Conservation (phyloP, 345 rosid species). For the Limnanthes douglasii region DNA sequence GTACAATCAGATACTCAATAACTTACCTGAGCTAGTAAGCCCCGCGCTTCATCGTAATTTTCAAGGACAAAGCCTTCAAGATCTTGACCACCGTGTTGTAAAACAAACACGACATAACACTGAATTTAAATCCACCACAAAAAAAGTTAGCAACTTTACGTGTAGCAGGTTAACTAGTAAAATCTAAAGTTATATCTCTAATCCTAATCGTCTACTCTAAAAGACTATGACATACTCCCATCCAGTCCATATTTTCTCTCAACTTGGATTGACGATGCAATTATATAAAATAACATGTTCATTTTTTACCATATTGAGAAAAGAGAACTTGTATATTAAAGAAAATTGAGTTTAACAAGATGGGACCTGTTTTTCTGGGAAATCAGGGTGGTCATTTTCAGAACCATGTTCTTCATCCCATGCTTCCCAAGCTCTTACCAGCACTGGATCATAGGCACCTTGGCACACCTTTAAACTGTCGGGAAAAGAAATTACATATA, state of each 20-base stretch:
- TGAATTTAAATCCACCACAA: conserved; percentile 19
- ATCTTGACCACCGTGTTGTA: conserved; percentile 95
- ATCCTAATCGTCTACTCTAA: too few species aligned
- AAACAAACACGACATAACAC: conserved; percentile 76
- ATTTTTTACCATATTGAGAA: conserved; percentile 1
- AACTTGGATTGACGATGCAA: too few species aligned
- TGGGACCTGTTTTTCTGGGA: conserved; percentile 65
- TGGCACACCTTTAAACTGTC: conserved; percentile 71
- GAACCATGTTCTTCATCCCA: conserved; percentile 80
- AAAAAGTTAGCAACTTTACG: conserved; percentile 5
- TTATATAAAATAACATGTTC: too few species aligned
- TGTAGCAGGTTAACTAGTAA: too few species aligned
- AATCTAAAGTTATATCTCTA: too few species aligned
- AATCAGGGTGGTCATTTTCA: conserved; percentile 88
- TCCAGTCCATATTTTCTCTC: too few species aligned
- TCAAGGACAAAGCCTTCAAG: conserved; percentile 80
- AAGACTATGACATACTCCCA: too few species aligned
- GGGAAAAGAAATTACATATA: conserved; percentile 6
- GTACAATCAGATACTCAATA: too few species aligned
- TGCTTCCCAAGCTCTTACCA: conserved; percentile 81
- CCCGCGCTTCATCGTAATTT: conserved; percentile 69
- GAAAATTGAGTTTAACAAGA: conserved; percentile 5
- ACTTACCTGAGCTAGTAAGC: conserved; percentile 71
- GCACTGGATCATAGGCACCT: conserved; percentile 57
- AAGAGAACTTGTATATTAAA: background rate